A percentile compares a stretch with the other conserved stretches of the same genome.
These are phyloP conservation scores for Neurospora tetraspora DNA, from an alignment of 495 filamentous ascomycete genomes.

Conservation along the genomic window DNA sequence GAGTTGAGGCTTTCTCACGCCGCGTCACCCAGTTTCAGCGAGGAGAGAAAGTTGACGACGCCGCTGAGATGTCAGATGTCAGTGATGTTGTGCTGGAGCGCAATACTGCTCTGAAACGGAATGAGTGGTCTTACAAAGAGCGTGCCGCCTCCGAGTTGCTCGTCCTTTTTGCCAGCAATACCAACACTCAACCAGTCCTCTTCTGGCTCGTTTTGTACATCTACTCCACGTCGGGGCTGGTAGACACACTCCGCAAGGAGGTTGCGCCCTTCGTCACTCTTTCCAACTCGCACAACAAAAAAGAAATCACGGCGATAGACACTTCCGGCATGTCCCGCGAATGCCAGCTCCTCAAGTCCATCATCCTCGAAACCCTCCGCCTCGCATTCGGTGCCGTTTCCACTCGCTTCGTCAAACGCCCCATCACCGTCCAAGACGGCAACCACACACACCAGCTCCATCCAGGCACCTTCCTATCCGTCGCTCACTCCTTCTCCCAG, in stretches of 20 bases:
- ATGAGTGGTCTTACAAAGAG: background rate
- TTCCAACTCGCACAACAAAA: background rate
- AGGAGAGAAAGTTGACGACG: slow-evolving; percentile 1
- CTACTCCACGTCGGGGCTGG: slow-evolving; percentile 1
- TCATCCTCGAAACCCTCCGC: slow-evolving; percentile 8
- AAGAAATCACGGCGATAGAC: background rate
- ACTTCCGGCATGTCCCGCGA: background rate
- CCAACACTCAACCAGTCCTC: slow-evolving; percentile 1
- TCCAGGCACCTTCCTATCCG: slow-evolving; percentile 1
- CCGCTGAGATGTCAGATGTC: slow-evolving; percentile 7
- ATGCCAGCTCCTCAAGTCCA: slow-evolving; percentile 6
- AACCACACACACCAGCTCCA: background rate
- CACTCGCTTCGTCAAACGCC: slow-evolving; percentile 5
- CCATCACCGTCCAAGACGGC: slow-evolving; percentile 1
- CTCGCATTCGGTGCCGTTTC: slow-evolving; percentile 5
- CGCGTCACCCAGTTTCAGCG: slow-evolving; percentile 1
- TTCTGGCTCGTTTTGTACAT: slow-evolving; percentile 1
- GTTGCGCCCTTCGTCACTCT: background rate
- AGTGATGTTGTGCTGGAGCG: background rate
- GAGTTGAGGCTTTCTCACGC: background rate
- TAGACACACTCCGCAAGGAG: background rate
- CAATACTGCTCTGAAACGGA: background rate
- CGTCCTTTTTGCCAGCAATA: background rate
- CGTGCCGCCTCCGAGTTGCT: background rate
- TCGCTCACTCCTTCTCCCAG: slow-evolving; percentile 2